Evolutionary conservation across 2,329 filamentous ascomycete genomes (phyloP).

Genomic region (Colletotrichum noveboracense): DNA sequence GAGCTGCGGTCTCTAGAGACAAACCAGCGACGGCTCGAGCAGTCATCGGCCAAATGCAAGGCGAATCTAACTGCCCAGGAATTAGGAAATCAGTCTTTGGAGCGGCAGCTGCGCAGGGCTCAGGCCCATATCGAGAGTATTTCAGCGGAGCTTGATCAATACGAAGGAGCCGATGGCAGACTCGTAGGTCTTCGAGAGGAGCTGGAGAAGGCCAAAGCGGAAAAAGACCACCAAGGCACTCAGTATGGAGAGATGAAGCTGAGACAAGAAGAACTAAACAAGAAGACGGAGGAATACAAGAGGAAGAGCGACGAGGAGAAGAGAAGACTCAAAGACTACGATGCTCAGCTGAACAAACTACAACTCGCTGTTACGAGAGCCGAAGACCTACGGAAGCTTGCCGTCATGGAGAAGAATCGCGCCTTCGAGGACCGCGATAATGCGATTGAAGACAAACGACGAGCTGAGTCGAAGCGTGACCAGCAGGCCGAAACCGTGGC

Average conservation of each 20-base stretch:
- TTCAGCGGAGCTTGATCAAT: conserved; percentile 67
- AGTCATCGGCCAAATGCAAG: conserved; percentile 53
- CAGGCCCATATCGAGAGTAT: conserved; percentile 61
- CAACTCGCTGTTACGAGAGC: conserved; percentile 56
- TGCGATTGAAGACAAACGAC: conserved; percentile 48
- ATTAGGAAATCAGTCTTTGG: conserved; percentile 43
- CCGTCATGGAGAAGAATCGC: conserved; percentile 66
- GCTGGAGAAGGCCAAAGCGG: conserved; percentile 56
- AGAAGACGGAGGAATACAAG: conserved; percentile 45
- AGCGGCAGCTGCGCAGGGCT: conserved; percentile 61
- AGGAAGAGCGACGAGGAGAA: conserved; percentile 39
- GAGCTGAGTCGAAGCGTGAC: conserved; percentile 52
- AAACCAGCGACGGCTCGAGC: conserved; percentile 51
- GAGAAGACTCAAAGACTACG: conserved; percentile 34
- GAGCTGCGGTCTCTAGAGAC: conserved; percentile 59
- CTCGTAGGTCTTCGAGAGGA: conserved; percentile 63
- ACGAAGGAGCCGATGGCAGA: conserved; percentile 71
- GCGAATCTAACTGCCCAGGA: conserved; percentile 50
- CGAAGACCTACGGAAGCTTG: conserved; percentile 54
- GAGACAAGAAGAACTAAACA: conserved; percentile 53
- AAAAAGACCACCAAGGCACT: conserved; percentile 53
- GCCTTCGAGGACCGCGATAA: conserved; percentile 58
- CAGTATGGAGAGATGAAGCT: conserved; percentile 60
- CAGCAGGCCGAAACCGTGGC: conserved; percentile 52
- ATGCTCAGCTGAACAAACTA: conserved; percentile 54